Conservation (phyloP, 441 rosid species). For the Erysimum pusillum region DNA sequence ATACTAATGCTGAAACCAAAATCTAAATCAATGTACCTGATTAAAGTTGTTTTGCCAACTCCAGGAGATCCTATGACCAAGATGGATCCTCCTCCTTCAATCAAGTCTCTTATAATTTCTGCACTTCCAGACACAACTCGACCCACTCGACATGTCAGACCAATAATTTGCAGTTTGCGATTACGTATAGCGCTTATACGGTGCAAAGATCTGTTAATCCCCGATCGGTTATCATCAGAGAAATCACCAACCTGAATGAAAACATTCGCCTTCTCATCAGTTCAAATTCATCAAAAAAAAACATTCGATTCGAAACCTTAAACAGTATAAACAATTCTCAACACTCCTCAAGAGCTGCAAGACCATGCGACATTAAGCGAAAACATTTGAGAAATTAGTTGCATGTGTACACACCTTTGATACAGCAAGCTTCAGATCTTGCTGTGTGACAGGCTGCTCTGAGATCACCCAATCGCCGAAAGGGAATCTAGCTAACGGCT, state of each 20-base stretch:
- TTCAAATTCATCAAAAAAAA: conserved; percentile 17
- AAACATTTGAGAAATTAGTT: conserved; percentile 11
- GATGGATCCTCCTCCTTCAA: conserved; percentile 86
- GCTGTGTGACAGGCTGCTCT: conserved; percentile 65
- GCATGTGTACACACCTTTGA: conserved; percentile 63
- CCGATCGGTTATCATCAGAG: conserved; percentile 92
- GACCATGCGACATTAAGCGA: conserved; percentile 29
- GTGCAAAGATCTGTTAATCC: conserved; percentile 87
- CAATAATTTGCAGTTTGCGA: conserved; percentile 85
- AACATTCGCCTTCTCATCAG: conserved; percentile 12
- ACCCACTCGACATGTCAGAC: conserved; percentile 95
- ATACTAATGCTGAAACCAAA: conserved; percentile 9
- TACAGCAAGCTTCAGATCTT: conserved; percentile 77
- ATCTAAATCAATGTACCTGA: conserved; percentile 62
- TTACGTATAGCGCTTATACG: conserved; percentile 96
- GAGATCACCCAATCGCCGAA: conserved; percentile 92
- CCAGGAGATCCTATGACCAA: conserved; percentile 96
- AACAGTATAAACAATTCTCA: neutral
- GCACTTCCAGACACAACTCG: conserved; percentile 93
- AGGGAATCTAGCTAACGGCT: conserved; percentile 94
- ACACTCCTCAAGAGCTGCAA: conserved; percentile 7
- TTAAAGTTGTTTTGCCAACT: conserved; percentile 95
- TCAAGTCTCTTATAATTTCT: conserved; percentile 76
- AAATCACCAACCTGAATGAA: conserved; percentile 86
- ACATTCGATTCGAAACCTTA: conserved; percentile 13